A percentile compares a stretch with the other conserved stretches of the same genome.
These are phyloP conservation scores for Santalum album DNA, from an alignment of 164 flowering plant genomes.

Conservation along the genomic window DNA sequence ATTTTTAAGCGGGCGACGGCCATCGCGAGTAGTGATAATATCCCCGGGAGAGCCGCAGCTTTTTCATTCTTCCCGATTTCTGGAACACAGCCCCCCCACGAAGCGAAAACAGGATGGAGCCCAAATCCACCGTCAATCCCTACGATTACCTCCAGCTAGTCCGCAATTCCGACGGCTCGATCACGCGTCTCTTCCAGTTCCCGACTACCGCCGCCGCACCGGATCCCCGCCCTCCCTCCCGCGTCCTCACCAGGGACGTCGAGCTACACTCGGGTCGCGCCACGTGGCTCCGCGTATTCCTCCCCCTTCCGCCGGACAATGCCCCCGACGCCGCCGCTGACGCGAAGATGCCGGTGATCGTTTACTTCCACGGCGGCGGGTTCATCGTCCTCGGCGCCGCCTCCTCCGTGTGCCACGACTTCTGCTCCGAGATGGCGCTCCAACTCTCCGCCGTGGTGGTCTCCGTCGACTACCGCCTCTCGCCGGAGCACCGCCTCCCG, in stretches of 20 bases:
- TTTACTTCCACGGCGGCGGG: conserved; percentile 1
- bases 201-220: conserved; percentile 3
- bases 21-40: neutral
- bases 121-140: neutral
- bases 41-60: neutral
- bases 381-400: neutral
- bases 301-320: conserved; percentile 12
- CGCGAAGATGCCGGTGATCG: neutral
- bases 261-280: conserved; percentile 14
- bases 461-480: conserved; percentile 11
- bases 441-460: conserved; percentile 3
- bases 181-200: neutral
- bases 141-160: conserved; percentile 2
- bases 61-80: neutral
- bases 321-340: neutral
- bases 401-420: neutral
- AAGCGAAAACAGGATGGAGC: neutral
- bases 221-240: conserved; percentile 3
- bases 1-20: too few species aligned
- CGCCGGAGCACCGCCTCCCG: conserved; percentile 15
- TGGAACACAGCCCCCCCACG: neutral
- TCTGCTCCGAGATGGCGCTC: conserved; percentile 1
- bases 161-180: conserved; percentile 12
- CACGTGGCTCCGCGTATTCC: conserved; percentile 32
- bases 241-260: conserved; percentile 18